A percentile compares a stretch with the other conserved stretches of the same genome.
These are phyloP conservation scores for Trichoderma citrinoviride DNA, from an alignment of 2,329 filamentous ascomycete species.

Conservation along the genomic window DNA sequence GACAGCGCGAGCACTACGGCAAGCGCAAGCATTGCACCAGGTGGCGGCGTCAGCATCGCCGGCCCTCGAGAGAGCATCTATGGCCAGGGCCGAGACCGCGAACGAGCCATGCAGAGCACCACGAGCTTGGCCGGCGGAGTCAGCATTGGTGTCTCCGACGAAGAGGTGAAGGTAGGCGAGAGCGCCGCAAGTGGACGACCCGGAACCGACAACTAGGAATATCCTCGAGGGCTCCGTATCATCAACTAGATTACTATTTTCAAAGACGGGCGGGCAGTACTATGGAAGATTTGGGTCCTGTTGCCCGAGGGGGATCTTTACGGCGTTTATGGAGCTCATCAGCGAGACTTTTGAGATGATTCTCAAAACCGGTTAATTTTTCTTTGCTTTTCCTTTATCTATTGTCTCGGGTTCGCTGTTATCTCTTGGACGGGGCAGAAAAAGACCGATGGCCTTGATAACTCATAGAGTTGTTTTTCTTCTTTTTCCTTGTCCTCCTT, in stretches of 20 bases:
- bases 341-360: neutral
- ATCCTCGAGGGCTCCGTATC: neutral
- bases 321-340: neutral
- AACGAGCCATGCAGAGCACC: constrained; percentile 45
- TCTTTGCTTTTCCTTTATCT: neutral
- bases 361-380: neutral
- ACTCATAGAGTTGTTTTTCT: neutral
- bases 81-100: constrained; percentile 38
- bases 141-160: constrained; percentile 56
- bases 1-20: constrained; percentile 54
- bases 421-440: neutral
- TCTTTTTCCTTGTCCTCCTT: neutral
- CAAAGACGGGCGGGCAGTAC: neutral
- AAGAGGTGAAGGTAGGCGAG: constrained; percentile 60
- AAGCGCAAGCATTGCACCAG: constrained; percentile 43
- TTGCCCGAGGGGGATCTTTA: neutral
- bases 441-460: neutral
- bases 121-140: constrained; percentile 47
- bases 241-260: neutral
- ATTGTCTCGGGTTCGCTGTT: neutral
- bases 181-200: constrained; percentile 53
- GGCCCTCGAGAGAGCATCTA: constrained; percentile 42
- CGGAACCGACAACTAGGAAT: constrained; percentile 4
- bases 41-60: constrained; percentile 44
- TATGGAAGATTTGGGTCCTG: neutral